phyloP scores from a whole-genome alignment of 2,329 filamentous ascomycete genomes.

The Epichloe baconii region DNA sequence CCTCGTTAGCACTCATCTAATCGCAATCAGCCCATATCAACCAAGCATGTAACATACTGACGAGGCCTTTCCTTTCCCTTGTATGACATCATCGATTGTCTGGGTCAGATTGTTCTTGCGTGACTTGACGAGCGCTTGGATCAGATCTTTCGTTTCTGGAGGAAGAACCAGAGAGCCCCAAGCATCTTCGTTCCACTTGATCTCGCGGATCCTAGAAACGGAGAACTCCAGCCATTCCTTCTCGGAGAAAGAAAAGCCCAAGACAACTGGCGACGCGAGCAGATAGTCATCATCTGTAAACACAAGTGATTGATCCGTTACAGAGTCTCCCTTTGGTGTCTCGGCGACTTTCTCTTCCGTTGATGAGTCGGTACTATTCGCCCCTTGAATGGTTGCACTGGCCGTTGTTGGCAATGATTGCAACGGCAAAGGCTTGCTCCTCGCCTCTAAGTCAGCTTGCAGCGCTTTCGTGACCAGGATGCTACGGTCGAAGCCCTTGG shows the following conservation, averaged over 20 bases:
- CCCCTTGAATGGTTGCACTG: conserved; percentile 8
- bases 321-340: conserved; percentile 7
- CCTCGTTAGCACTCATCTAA: neutral
- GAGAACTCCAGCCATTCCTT: conserved; percentile 86
- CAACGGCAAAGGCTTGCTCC: conserved; percentile 33
- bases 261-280: conserved; percentile 69
- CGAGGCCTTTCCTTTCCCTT: conserved; percentile 76
- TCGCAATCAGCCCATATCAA: neutral
- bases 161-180: conserved; percentile 71
- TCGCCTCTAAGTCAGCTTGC: conserved; percentile 20
- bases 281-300: conserved; percentile 78
- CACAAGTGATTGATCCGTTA: conserved; percentile 22
- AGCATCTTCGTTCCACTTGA: conserved; percentile 72
- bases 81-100: conserved; percentile 71
- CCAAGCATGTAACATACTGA: conserved; percentile 30
- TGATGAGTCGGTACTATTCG: neutral
- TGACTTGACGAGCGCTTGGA: conserved; percentile 65
- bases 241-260: conserved; percentile 78
- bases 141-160: conserved; percentile 47
- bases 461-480: conserved; percentile 18
- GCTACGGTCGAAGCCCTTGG: neutral
- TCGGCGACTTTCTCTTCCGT: conserved; percentile 2
- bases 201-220: conserved; percentile 65
- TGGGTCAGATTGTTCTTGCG: conserved; percentile 72
- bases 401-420: conserved; percentile 31